phyloP scores from a whole-genome alignment of 352 stramenopile species.

The Blastocystis sp. region DNA sequence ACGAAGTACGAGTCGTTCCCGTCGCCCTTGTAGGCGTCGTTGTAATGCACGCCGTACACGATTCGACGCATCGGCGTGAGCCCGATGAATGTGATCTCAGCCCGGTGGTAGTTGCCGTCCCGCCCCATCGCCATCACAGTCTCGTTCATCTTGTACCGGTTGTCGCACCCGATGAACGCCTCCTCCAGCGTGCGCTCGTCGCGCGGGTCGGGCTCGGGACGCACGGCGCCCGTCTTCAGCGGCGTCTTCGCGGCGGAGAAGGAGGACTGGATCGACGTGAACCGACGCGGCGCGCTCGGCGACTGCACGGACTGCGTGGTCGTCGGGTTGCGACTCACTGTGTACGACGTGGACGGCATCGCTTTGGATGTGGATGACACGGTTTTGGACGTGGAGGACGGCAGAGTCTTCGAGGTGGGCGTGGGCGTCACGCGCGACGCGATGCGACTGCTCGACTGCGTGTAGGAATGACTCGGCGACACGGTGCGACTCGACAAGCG shows the following conservation, averaged over 20 bases:
- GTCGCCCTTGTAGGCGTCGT: not conserved
- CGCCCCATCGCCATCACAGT: not conserved
- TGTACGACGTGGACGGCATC: not conserved
- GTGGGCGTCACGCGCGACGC: not conserved
- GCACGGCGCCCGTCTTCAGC: not conserved
- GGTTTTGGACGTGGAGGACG: too few species aligned
- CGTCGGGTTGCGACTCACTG: not conserved
- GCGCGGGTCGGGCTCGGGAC: not conserved
- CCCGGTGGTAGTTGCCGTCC: not conserved
- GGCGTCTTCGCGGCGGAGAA: not conserved
- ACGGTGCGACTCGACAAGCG: not conserved
- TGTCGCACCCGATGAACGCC: not conserved
- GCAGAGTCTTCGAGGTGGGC: not conserved
- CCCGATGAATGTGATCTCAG: not conserved
- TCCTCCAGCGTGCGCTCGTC: not conserved
- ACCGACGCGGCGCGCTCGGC: not conserved
- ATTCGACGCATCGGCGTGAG: not conserved
- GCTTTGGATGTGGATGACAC: too few species aligned
- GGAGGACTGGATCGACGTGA: not conserved
- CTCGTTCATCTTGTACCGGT: not conserved
- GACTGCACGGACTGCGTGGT: not conserved
- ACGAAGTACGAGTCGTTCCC: not conserved
- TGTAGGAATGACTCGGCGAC: not conserved
- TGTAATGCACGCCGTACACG: not conserved
- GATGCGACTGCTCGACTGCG: not conserved